Evolutionary conservation across 73 alveolate genomes (phyloP).

Genomic region (Paramecium tetraurelia): DNA sequence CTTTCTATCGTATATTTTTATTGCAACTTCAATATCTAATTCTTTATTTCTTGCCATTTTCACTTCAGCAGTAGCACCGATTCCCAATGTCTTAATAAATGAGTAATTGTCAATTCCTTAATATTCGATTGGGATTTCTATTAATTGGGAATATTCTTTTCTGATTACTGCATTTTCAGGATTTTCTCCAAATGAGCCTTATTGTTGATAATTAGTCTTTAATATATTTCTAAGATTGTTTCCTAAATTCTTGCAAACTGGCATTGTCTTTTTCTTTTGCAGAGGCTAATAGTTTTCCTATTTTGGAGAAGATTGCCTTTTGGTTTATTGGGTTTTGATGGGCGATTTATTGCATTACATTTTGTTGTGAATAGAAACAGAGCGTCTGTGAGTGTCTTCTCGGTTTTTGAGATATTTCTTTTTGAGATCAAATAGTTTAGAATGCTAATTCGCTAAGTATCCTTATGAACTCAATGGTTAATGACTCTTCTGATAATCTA

Average conservation of each 20-base stretch:
- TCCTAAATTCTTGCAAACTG: background rate
- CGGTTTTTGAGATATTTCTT: conserved; percentile 8
- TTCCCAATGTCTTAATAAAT: conserved; percentile 35
- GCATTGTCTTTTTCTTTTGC: background rate
- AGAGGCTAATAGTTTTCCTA: background rate
- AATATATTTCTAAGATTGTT: conserved; percentile 31
- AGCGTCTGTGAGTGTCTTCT: background rate
- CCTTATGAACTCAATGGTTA: background rate
- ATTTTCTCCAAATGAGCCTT: conserved; percentile 25
- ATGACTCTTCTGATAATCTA: background rate
- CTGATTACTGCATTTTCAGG: conserved; percentile 8
- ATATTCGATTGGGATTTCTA: background rate
- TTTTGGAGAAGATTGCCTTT: background rate
- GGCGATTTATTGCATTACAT: background rate
- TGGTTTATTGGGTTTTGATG: background rate
- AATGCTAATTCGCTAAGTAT: background rate
- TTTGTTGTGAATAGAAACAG: background rate
- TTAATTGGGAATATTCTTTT: background rate
- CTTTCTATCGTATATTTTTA: conserved; percentile 60
- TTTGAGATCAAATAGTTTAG: background rate
- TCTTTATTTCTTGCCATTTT: conserved; percentile 38
- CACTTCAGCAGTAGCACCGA: conserved; percentile 61
- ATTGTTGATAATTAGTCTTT: background rate
- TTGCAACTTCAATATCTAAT: conserved; percentile 53
- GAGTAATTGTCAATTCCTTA: conserved; percentile 17